Evolutionary conservation across 1,284 basidiomycete genomes (phyloP), one percentile per base, ranked within the genome.

Genomic region (Irpex lacteus): DNA sequence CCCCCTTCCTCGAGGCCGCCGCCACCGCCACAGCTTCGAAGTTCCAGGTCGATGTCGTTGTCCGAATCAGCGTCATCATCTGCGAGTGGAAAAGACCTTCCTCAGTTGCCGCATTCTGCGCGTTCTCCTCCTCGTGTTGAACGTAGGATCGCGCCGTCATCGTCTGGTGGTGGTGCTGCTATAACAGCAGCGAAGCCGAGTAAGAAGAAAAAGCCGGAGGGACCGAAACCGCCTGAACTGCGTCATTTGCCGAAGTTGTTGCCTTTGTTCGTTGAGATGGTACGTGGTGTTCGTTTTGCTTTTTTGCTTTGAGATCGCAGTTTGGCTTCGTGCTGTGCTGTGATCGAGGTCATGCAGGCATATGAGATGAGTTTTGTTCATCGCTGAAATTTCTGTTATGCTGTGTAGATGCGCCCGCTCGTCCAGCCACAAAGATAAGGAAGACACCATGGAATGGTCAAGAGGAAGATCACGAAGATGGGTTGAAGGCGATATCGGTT

Each of bases 231-330:
- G 59, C 97, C 97, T 0, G 87, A 93, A 64, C 80, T 98, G 60
- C 80, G 82, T 63, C 84, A 90, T 68, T 86, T 98, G 63, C 89
- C 91, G 21, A 83, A 87, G 66, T 74, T 98, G 26, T 79, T 96
- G 40, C 94, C 95, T 1, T 71, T 98, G 34, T 98, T 98, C 74
- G 85, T 91, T 56, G 96, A 98, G 77, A 88, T 96, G 82, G 95
- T 96, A 68, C 74, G 88, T 74, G 36, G 4, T 40, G 15, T 21
- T 8, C 56, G 32, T 55, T 56, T 44, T 11, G 44, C 26, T 55
- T 26, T 57, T 52, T 40, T 63, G 63, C 7, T 47, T 47, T 6
- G 32, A 34, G 5, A 6, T 34, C 32, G 32, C 32, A 34, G 32
- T 34, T 6, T 34, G 32, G n/a, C n/a, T n/a, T n/a, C n/a, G n/a